Base-by-base conservation (phyloP, 805 yeast genomes). In the Candida montana region DNA sequence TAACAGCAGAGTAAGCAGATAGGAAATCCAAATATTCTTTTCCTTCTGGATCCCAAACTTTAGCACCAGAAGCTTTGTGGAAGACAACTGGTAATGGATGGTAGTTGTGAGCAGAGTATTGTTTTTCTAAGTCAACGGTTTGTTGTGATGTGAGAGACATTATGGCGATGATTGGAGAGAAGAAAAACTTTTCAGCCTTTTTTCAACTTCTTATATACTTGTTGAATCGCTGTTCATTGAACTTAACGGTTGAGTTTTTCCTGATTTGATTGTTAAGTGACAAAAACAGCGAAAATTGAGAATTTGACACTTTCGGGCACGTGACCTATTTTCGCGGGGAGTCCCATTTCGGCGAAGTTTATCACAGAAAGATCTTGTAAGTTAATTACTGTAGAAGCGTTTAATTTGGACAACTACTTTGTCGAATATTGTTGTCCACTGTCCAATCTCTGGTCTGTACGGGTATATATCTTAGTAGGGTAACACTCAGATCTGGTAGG, bases 1-100 rank as follows among this genome's bases (percentile, higher is more conserved):
- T 91, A 27, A 91, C 96, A 5, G 98, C 98, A 21, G 96, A 88
- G 67, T 91, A 91, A 11, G 97, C 97, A 15, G 95, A 83, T 46
- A 91, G 69, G 59, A 91, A 91, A 64, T 91, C 98, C 50, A 91
- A 69, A 64, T 90, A 91, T 61, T 89, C 90, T 31, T 82, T 86
- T 50, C 96, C 97, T 67, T 91, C 98, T 7, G 97, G 96, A 63
- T 91, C 98, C 96, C 96, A 91, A 18, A 91, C 96, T 51, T 86
- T 83, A 21, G 96, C 96, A 37, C 98, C 98, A 45, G 62, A 50
- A 13, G 95, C 98, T 57, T 74, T 80, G 56, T 84, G 74, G 67
- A 91, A 85, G 13, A 91, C 97, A 46, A 91, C 96, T 11, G 98
- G 98, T 49, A 91, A 69, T 39, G 98, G 97, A 67, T 88, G 96